Base-by-base conservation (phyloP, 257 asterid genomes). In the Verbascum thapsus region DNA sequence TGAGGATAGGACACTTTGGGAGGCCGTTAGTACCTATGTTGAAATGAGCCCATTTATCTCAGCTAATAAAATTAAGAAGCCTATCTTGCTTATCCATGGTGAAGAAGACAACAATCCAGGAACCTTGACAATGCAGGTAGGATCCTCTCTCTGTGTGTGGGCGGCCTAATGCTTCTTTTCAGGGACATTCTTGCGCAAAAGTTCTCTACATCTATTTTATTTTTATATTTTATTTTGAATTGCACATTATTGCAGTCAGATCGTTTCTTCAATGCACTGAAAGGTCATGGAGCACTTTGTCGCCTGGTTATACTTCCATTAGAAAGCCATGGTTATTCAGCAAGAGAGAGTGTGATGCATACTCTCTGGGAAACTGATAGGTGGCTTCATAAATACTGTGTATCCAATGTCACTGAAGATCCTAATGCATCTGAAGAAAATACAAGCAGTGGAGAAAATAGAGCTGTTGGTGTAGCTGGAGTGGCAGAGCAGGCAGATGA, bases 1-100 rank as follows among this genome's bases (percentile, higher is more conserved):
- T 37, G 99, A 94, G 83, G 99, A 94, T 64, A 80, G 99, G 76
- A 94, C 99, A 32, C 96, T 94, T 42, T 94, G 99, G 99, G 95
- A 94, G 69, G 99, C 99, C 1, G 86, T 88, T 42, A 48, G 54
- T 60, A 90, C 90, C 26, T 94, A 94, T 38, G 87, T 87, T 40
- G 80, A 84, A 73, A 94, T 94, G 96, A 94, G 99, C 67, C 99
- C 99, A 5, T 90, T 83, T 76, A 81, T 94, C 77, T 79, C 96
- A 17, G 97, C 99, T 61, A 86, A 94, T 70, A 94, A 90, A 77
- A 90, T 94, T 64, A 94, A 90, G 82, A 94, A 85, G 81, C 99
- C 99, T 44, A 85, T 90, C 72, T 80, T 94, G 79, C 96, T 94
- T 61, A 67, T 90, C 74, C 99, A 94, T 75, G 99, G 99, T 43